Base-by-base conservation (phyloP, 306 rosid genomes). In the Carpinus fangiana region DNA sequence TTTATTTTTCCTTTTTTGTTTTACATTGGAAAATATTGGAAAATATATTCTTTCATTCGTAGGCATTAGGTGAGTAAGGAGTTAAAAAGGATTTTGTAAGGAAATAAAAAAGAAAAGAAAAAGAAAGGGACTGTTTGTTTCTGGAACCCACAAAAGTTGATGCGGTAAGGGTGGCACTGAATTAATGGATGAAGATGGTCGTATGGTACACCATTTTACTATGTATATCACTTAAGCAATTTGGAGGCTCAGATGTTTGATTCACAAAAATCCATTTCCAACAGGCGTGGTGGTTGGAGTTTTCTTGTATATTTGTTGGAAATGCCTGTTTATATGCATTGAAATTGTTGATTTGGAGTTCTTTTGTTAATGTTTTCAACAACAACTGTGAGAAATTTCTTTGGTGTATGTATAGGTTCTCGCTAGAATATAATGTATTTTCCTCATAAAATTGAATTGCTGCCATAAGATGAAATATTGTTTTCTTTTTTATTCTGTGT, bases 401-500 rank as follows among this genome's bases (percentile, higher is more conserved):
- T 21, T 57, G 17, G 68, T 13, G 43, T 26, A 14, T 23, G 1
- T 11, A 28, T 28, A 3, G 38, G 68, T 61, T 61, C 43, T 61
- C 18, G 12, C 11, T 31, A 61, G 41, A 61, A 26, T 12, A 23
- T 26, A 61, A 26, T 28, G 7, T 61, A 13, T 12, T 26, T 28
- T 12, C 18, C 68, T 12, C 68, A 4, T 28, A 5, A 61, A 12
- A 11, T 28, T 51, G 1, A 60, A 41, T 10, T 18, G 38, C 21
- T 61, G 12, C 41, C 21, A 50, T 64, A 26, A 46, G 75, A 70
- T 67, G 87, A 80, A 66, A 72, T 38, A 34, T 38, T 61, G 20
- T 65, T 51, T 72, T 83, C n/a, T 70, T 66, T 31, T 23, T 41
- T 5, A 17, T 61, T 76, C 9, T 78, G 38, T 81, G 72, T 85